Base-by-base conservation (phyloP, 2,329 filamentous ascomycete species). In the Fusarium sp. region DNA sequence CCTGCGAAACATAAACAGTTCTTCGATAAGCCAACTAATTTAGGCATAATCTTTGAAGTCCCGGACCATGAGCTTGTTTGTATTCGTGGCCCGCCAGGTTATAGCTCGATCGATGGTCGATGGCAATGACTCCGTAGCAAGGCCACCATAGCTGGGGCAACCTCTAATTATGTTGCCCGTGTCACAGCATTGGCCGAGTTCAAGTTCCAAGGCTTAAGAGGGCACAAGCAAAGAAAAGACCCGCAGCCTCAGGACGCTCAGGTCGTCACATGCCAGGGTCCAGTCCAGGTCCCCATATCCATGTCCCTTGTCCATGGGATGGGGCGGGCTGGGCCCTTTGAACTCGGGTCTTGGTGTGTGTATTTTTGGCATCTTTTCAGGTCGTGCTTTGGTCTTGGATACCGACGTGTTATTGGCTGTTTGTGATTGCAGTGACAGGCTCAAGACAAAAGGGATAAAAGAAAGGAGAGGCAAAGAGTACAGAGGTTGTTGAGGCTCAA, bases 341-440 rank as follows among this genome's bases (percentile, higher is more conserved):
- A n/a, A 21, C 36, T 26, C 32, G 21, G 20, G 23, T 24, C 20
- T 34, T 26, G 28, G 19, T 47, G 21, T 45, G 30, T 47, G 40
- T 68, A 69, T 68, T 68, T 68, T 68, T 68, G 65, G 65, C 51
- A 68, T 50, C 3, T 45, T 42, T 46, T 39, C 32, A 28, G 56
- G 56, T 45, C 32, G 19, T 28, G 30, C 28, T 23, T 28, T 47
- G 50, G 34, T 48, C 52, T 51, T 56, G 47, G 59, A 42, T 49
- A 53, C 58, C 46, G 28, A 42, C 24, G 21, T 54, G 39, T 44
- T 21, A 53, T 68, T 58, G 34, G 56, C 20, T 44, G 36, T 28
- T 24, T 24, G n/a, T 17, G 20, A 21, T 30, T 43, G 15, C 12
- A 24, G 26, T 45, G 30, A 20, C 26, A 49, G 52, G 14, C 34